These are phyloP conservation scores for Lactarius psammicola DNA, from an alignment of 768 basidiomycete genomes.

Conservation along the genomic window DNA sequence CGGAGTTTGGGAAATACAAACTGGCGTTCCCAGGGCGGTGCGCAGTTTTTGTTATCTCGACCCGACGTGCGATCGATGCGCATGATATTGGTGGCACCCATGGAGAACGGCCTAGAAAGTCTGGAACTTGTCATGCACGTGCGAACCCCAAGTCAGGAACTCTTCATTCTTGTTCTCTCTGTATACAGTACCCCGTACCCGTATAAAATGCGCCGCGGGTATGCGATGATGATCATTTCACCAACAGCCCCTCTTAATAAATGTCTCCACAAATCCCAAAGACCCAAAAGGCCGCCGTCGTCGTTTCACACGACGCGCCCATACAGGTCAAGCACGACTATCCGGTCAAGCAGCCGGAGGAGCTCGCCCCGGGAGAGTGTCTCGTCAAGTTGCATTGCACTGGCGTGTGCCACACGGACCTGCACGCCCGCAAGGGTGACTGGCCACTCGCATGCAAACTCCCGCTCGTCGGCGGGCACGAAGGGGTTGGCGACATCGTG, in stretches of 20 bases:
- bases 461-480: constrained; percentile 77
- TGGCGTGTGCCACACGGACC: constrained; percentile 86
- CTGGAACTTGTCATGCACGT: not conserved
- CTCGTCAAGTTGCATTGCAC: constrained; percentile 74
- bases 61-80: not conserved
- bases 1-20: no score
- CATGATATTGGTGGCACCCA: not conserved
- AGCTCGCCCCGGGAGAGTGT: constrained; percentile 67
- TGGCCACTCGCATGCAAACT: constrained; percentile 72
- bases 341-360: constrained; percentile 54
- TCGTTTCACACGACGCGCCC: constrained; percentile 34
- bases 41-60: not conserved
- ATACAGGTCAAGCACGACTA: constrained; percentile 42
- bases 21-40: no score
- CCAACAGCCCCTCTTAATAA: not conserved
- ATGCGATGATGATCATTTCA: not conserved
- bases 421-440: constrained; percentile 71
- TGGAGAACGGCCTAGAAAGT: no score
- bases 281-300: constrained; percentile 44
- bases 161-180: not conserved
- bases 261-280: constrained; percentile 39
- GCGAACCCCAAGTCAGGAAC: not conserved
- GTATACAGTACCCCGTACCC: not conserved
- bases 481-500: constrained; percentile 75
- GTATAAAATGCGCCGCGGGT: constrained; percentile 7